phyloP scores from a whole-genome alignment of 352 stramenopile species.

The Globisporangium barbulae region DNA sequence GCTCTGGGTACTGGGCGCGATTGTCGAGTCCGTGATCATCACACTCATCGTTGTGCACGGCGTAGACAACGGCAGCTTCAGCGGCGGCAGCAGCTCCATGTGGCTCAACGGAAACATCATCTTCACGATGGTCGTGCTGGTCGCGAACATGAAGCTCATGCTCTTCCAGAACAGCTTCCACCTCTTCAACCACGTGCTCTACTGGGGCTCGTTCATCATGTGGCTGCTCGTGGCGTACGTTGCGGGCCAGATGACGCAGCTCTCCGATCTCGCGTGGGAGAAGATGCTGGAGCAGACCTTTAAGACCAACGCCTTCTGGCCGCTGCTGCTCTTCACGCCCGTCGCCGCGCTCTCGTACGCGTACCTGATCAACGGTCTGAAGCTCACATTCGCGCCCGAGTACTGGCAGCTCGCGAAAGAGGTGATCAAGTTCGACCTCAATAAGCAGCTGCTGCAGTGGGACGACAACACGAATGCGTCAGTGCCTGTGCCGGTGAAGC shows the following conservation, averaged over 20 bases:
- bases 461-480: slow-evolving; percentile 60
- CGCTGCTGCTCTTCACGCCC: slow-evolving; percentile 52
- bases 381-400: slow-evolving; percentile 61
- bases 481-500: slow-evolving; percentile 40
- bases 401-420: slow-evolving; percentile 82
- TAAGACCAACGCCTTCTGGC: slow-evolving; percentile 47
- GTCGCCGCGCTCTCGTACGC: slow-evolving; percentile 47
- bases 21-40: slow-evolving; percentile 73
- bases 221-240: slow-evolving; percentile 65
- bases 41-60: slow-evolving; percentile 49
- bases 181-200: slow-evolving; percentile 63
- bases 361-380: slow-evolving; percentile 51
- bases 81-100: slow-evolving; percentile 48
- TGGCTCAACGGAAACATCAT: slow-evolving; percentile 80
- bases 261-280: slow-evolving; percentile 76
- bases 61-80: slow-evolving; percentile 34
- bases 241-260: slow-evolving; percentile 39
- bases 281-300: slow-evolving; percentile 69
- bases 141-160: slow-evolving; percentile 77
- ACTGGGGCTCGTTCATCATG: slow-evolving; percentile 51
- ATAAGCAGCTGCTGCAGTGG: slow-evolving; percentile 52
- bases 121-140: slow-evolving; percentile 74
- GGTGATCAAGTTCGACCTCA: slow-evolving; percentile 62
- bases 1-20: slow-evolving; percentile 62
- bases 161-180: slow-evolving; percentile 80